Evolutionary conservation across 768 basidiomycete genomes (phyloP), one percentile per base, ranked within the genome.

Genomic region (Peribolospora kevripleyi): DNA sequence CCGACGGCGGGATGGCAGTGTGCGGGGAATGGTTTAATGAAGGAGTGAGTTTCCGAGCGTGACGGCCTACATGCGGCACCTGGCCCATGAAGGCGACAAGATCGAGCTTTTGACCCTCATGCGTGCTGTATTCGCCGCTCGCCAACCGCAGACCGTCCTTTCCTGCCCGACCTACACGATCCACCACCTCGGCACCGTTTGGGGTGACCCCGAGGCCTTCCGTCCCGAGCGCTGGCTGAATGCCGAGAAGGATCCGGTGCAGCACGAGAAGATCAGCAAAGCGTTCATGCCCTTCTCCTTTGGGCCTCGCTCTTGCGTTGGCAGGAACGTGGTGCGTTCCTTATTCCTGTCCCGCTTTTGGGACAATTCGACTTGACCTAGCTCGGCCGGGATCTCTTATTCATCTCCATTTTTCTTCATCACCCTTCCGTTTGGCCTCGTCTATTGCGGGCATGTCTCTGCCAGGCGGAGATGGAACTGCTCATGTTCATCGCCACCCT

Each of bases 171-270:
- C 76, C 50, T 88, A 79, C 66, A 77, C 83, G 3, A 80, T 88
- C 52, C 85, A 91, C 64, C 78, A 84, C 38, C 76, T 84, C 62
- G 62, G 66, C 46, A 61, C 57, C 1, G 72, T 80, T 1, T 90
- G 87, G 87, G 87, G 87, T 5, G 85, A 90, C 62, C 70, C 74
- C 38, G 79, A 82, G 46, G 73, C 61, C 5, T 90, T 74, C 70
- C 69, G 83, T 42, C 86, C 85, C 0, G 86, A 90, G 62, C 72
- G 87, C 39, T 91, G 83, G 83, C 77, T 86, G 58, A 83, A 84
- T 62, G 68, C 72, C 48, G 77, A 82, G 62, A 25, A 25, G 25
- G 25, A 25, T 25, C 25, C 25, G 58, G 72, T 71, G 13, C 68
- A 67, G 39, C 76, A 82, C 8, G 75, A 81, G 61, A 78, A 74